These are phyloP conservation scores for Phoenix dactylifera DNA, from an alignment of 176 grass and related monocot genomes.

Conservation along the genomic window DNA sequence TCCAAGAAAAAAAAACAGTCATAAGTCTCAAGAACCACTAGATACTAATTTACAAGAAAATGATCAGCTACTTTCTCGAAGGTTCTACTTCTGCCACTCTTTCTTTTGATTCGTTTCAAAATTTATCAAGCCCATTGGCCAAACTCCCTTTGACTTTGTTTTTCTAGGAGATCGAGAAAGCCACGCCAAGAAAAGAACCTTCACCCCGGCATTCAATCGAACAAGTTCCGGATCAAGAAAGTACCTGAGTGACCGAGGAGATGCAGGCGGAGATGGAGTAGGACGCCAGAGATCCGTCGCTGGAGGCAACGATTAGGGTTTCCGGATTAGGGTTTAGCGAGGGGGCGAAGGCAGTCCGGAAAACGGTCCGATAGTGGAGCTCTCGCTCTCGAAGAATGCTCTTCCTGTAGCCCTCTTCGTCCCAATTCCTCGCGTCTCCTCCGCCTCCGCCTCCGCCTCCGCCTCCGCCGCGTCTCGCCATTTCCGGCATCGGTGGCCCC, in stretches of 20 bases:
- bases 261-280: slow-evolving; percentile 65
- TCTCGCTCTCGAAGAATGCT: slow-evolving; percentile 49
- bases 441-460: background rate
- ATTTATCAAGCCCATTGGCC: too few relatives aligned
- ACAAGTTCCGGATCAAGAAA: background rate
- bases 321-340: slow-evolving; percentile 35
- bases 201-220: background rate
- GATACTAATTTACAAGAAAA: too few relatives aligned
- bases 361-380: slow-evolving; percentile 57
- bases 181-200: background rate
- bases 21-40: too few relatives aligned
- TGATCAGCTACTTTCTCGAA: too few relatives aligned
- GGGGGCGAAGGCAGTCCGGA: slow-evolving; percentile 63
- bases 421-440: slow-evolving; percentile 16
- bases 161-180: background rate
- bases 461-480: background rate
- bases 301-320: slow-evolving; percentile 59
- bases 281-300: slow-evolving; percentile 54
- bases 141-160: too few relatives aligned
- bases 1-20: too few relatives aligned
- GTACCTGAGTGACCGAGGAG: slow-evolving; percentile 15
- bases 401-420: slow-evolving; percentile 43
- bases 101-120: too few relatives aligned
- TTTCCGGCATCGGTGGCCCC: background rate
- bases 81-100: too few relatives aligned